Evolutionary conservation across 2,329 filamentous ascomycete species (phyloP), one percentile per base, ranked within the genome.

Genomic region (Ophiocordyceps camponoti-saundersi): DNA sequence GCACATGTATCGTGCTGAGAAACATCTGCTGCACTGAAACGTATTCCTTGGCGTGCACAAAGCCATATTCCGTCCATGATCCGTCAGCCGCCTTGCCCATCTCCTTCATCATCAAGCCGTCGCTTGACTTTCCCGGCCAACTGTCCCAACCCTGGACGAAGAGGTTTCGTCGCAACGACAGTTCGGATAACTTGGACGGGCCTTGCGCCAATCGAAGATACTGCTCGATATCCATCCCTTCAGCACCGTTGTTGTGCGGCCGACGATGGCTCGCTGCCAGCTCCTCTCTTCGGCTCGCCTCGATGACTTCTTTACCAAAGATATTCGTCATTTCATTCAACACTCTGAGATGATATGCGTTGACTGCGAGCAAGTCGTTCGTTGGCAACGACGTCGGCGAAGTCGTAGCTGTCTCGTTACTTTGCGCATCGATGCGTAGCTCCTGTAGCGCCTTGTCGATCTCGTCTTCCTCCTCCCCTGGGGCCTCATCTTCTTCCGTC

Each of bases 111-210:
- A 80, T 80, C 47, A 98, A 68, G 0, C 92, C 92, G 16, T 84
- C 85, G 32, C 83, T 80, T 1, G 86, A 77, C 46, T 80, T 80
- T 30, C 77, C 72, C 3, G 88, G 89, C 89, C 89, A 95, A 45
- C 85, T 79, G 52, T 92, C 86, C 57, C 87, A 89, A 44, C 85
- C 86, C 54, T 88, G 83, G 49, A 94, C 79, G 57, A 95, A 90
- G 13, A 85, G 73, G 57, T 95, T 95, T 34, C 82, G 76, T 42
- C 85, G 76, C 29, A 85, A 68, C 20, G 82, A 80, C 30, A 87
- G 70, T 46, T 86, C 80, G 1, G 80, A 77, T 46, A 92, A 70
- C 53, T 76, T 80, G 53, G 77, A 74, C 4, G 56, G 55, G 1
- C 73, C 72, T 22, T 77, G 72, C 16, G 73, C 74, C 6, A 72